These are phyloP conservation scores for Clavispora santaluciae DNA, from an alignment of 805 yeast species.

Conservation along the genomic window DNA sequence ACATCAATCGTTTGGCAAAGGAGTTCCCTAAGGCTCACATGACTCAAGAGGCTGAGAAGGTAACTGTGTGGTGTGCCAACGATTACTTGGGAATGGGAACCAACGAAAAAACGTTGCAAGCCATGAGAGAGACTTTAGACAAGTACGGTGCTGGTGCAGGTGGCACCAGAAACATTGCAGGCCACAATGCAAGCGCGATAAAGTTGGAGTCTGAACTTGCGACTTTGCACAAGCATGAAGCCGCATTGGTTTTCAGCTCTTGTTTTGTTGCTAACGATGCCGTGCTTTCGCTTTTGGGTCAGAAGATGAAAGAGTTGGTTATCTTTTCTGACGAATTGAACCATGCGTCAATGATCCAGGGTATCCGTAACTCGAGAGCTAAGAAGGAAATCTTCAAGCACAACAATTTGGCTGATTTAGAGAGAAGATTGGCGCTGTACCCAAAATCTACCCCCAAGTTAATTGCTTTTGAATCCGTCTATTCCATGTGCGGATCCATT, in stretches of 20 bases:
- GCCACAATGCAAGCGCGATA: conserved; percentile 90
- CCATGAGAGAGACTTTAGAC: conserved; percentile 76
- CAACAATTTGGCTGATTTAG: conserved; percentile 82
- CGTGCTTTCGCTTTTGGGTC: conserved; percentile 83
- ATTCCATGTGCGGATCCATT: conserved; percentile 97
- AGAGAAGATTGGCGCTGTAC: conserved; percentile 66
- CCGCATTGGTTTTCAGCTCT: conserved; percentile 90
- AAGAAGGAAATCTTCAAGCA: conserved; percentile 88
- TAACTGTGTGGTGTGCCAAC: conserved; percentile 98
- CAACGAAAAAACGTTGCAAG: conserved; percentile 63
- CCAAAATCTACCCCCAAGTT: conserved; percentile 89
- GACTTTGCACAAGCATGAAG: conserved; percentile 88
- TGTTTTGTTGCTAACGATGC: conserved; percentile 98
- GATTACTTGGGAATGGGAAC: conserved; percentile 95
- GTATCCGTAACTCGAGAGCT: conserved; percentile 86
- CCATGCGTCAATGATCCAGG: conserved; percentile 98
- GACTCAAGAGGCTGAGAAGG: conserved; percentile 67
- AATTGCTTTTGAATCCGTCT: conserved; percentile 95
- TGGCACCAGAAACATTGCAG: conserved; percentile 98
- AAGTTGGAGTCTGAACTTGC: conserved; percentile 83
- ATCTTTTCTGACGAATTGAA: conserved; percentile 89
- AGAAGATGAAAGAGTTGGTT: conserved; percentile 82
- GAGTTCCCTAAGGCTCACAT: conserved; percentile 95
- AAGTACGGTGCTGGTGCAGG: conserved; percentile 98
- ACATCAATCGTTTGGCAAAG: conserved; percentile 89